phyloP scores from a whole-genome alignment of 768 basidiomycete genomes.

The Leccinum longicurvipes region DNA sequence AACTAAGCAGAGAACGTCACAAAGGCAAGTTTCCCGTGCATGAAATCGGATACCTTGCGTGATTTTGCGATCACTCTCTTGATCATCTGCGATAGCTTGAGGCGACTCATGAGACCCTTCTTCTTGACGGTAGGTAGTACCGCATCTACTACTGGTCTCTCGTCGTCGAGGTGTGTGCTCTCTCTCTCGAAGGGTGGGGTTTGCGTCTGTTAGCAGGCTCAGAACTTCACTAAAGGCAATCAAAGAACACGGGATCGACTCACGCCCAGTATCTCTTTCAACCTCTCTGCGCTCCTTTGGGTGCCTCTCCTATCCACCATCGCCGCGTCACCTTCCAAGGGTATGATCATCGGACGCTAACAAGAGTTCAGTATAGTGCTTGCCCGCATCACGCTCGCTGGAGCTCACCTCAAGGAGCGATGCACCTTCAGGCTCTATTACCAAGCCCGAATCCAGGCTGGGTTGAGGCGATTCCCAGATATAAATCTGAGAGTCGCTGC shows the following conservation, averaged over 20 bases:
- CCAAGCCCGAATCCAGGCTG: conserved; percentile 29
- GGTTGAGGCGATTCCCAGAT: conserved; percentile 31
- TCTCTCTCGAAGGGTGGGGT: neutral
- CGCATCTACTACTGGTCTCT: neutral
- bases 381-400: neutral
- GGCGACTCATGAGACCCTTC: conserved; percentile 4
- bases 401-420: conserved; percentile 26
- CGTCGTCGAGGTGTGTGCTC: conserved; percentile 8
- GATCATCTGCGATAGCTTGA: conserved; percentile 18
- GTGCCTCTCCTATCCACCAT: conserved; percentile 1
- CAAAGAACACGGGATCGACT: conserved; percentile 1
- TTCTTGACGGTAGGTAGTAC: conserved; percentile 10
- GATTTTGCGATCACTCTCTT: conserved; percentile 21
- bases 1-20: conserved; percentile 21
- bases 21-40: conserved; percentile 16
- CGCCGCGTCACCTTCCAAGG: neutral
- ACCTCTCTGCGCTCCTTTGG: conserved; percentile 4
- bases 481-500: conserved; percentile 28
- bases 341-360: conserved; percentile 12
- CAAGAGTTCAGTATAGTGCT: conserved; percentile 3
- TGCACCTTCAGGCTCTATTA: conserved; percentile 20
- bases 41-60: conserved; percentile 20
- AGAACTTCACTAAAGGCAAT: neutral
- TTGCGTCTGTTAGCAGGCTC: conserved; percentile 12
- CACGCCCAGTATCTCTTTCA: conserved; percentile 19